Conservation (phyloP, 2,329 filamentous ascomycete genomes). For the Cladobotryum mycophilum region DNA sequence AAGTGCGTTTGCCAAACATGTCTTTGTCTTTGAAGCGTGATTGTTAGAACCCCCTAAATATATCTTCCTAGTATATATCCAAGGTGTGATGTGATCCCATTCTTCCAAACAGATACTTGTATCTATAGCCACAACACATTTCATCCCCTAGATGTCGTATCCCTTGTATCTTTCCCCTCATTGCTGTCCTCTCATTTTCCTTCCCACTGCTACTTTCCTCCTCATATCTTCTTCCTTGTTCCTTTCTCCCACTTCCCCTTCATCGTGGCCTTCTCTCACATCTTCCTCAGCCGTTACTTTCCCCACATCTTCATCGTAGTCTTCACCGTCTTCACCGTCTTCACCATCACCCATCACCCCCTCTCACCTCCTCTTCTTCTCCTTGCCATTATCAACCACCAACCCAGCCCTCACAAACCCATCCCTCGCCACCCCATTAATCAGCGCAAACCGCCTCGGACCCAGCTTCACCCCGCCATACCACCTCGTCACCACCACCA, state of each 20-base stretch:
- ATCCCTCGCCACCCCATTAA: constrained; percentile 81
- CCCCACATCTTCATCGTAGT: neutral
- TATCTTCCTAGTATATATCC: too few species aligned
- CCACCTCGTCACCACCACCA: constrained; percentile 93
- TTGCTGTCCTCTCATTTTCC: neutral
- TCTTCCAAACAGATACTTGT: too few species aligned
- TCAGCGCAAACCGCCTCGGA: constrained; percentile 81
- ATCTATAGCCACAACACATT: too few species aligned
- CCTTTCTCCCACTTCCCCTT: neutral
- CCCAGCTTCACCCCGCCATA: constrained; percentile 89
- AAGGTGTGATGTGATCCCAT: too few species aligned
- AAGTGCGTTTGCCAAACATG: too few species aligned
- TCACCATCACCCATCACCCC: too few species aligned
- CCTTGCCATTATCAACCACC: constrained; percentile 43
- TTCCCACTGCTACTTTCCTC: neutral
- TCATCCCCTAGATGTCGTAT: too few species aligned
- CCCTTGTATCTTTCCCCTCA: neutral
- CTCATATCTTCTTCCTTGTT: neutral
- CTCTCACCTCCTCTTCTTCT: constrained; percentile 40
- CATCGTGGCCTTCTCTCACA: neutral
- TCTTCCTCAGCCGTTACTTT: neutral
- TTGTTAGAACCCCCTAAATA: too few species aligned
- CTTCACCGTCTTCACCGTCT: too few species aligned
- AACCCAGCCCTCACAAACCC: constrained; percentile 73
- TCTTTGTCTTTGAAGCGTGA: too few species aligned